phyloP scores from a whole-genome alignment of 2,329 filamentous ascomycete genomes.

The Fusarium sp. region DNA sequence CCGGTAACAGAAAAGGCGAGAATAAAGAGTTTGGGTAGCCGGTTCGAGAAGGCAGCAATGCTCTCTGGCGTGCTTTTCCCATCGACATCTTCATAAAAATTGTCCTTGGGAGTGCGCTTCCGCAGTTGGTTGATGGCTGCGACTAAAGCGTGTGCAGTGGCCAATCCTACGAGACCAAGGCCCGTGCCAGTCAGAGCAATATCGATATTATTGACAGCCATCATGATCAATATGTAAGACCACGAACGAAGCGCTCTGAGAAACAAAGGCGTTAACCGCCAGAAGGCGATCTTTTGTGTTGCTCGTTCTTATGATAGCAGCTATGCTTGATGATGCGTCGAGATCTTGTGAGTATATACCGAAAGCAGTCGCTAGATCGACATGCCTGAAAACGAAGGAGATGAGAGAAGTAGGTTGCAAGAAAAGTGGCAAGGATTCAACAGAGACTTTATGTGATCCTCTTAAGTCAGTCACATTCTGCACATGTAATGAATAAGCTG shows the following conservation, averaged over 20 bases:
- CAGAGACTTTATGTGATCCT: constrained; percentile 17
- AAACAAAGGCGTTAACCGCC: constrained; percentile 21
- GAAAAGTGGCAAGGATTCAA: constrained; percentile 4
- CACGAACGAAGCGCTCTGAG: not conserved
- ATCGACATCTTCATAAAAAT: constrained; percentile 75
- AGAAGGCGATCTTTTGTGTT: not conserved
- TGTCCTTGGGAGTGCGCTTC: constrained; percentile 52
- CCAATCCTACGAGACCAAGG: constrained; percentile 51
- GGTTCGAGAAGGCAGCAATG: constrained; percentile 70
- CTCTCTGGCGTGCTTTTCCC: constrained; percentile 74
- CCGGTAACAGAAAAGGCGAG: constrained; percentile 65
- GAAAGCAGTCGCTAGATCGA: not conserved
- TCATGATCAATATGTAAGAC: constrained; percentile 9
- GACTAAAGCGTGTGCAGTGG: constrained; percentile 53
- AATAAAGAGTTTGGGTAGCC: constrained; percentile 65
- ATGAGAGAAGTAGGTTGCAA: not conserved
- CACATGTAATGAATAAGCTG: constrained; percentile 34
- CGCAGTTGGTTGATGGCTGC: constrained; percentile 51
- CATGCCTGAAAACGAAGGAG: not conserved
- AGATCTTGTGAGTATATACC: not conserved
- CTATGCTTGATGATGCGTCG: not conserved
- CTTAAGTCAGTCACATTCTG: constrained; percentile 18
- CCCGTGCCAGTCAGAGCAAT: constrained; percentile 49
- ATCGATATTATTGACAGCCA: constrained; percentile 30
- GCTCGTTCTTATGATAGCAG: not conserved